Evolutionary conservation across 1,284 basidiomycete species (phyloP), one percentile per base, ranked within the genome.

Genomic region (Flammula alnicola): DNA sequence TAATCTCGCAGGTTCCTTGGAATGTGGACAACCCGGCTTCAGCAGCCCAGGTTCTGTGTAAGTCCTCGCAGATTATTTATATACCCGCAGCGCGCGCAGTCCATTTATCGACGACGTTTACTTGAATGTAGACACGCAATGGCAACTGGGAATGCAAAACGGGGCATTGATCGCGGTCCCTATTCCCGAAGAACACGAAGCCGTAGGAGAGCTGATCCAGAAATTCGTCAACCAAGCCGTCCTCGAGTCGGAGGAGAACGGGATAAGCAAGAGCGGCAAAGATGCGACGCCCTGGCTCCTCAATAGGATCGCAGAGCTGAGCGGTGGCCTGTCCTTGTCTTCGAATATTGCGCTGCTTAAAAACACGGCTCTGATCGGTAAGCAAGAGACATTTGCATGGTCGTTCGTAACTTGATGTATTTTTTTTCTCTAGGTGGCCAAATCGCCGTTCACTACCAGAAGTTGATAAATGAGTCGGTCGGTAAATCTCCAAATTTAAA

Each of bases 201-300:
- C 74, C 2, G 73, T 76, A 11, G 94, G 95, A 3, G 72, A 76
- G 40, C 62, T 72, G 32, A 84, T 99, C 11, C 95, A 98, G 69
- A 65, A 75, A 20, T 84, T 87, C 0, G 92, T 98, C 3, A 88
- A 97, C 54, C 85, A 84, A 62, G 96, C 97, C 3, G 81, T 99
- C 0, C 66, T 68, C 16, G 96, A 99, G 68, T 89, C 91, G 6
- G 85, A 92, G 55, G 79, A 82, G 56, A 88, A 87, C 57, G 94
- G 95, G 0, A 77, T 98, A 41, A 88, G 83, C 62, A 86, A 79
- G 58, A 74, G 77, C 10, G 97, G 97, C 5, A 98, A 98, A 63
- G 90, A 94, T 55, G 95, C 84, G 8, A 99, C 97, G 1, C 97
- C 97, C 3, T 99, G 96, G 96, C 76, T 99, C 9, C 76, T 99